Conservation (phyloP, 768 basidiomycete species). For the Galerina marginata region DNA sequence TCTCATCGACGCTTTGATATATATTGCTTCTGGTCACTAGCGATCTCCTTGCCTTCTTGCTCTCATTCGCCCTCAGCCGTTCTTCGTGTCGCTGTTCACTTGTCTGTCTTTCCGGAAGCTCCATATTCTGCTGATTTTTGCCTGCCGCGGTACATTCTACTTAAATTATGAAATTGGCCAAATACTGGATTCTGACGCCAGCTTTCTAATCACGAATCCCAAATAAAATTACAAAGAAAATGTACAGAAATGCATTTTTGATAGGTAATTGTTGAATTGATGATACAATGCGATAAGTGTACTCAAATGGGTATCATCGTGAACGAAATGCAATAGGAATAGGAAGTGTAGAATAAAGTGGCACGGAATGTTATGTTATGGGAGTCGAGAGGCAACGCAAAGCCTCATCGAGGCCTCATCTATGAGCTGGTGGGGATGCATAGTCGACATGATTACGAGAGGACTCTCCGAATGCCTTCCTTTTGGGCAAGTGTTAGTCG, state of each 20-base stretch:
- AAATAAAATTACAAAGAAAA: not conserved
- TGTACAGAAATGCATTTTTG: slow-evolving; percentile 1
- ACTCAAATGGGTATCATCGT: slow-evolving; percentile 10
- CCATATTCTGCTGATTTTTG: too few relatives aligned
- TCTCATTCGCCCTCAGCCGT: too few relatives aligned
- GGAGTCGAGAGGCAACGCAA: too few relatives aligned
- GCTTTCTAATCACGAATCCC: too few relatives aligned
- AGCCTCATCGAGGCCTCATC: not conserved
- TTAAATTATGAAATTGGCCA: too few relatives aligned
- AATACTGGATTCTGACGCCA: too few relatives aligned
- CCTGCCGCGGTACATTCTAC: too few relatives aligned
- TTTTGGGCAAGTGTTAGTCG: slow-evolving; percentile 78
- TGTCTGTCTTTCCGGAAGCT: too few relatives aligned
- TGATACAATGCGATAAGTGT: slow-evolving; percentile 5
- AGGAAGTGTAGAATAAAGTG: not conserved
- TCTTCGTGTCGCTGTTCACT: too few relatives aligned
- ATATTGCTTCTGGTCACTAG: too few relatives aligned
- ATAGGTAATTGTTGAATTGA: not conserved
- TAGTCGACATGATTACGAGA: not conserved
- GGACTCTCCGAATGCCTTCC: slow-evolving; percentile 49
- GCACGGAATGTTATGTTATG: not conserved
- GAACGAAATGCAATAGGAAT: not conserved
- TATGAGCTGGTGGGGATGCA: not conserved
- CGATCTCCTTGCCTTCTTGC: too few relatives aligned
- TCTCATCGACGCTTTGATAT: too few relatives aligned